phyloP scores from a whole-genome alignment of 2,329 filamentous ascomycete species.

The Curvularia verruculosa region DNA sequence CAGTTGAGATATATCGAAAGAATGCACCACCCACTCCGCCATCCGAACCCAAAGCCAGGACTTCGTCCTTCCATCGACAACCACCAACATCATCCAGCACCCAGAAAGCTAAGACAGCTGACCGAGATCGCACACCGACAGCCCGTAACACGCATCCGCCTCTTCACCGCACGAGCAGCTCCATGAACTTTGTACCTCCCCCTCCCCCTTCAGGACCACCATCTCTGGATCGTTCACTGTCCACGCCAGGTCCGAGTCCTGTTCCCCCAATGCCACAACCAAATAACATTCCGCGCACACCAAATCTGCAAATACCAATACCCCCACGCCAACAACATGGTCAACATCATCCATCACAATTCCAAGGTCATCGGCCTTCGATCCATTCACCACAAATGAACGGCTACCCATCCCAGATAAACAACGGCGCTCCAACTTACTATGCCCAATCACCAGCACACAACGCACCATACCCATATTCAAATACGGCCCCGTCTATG shows the following conservation, averaged over 20 bases:
- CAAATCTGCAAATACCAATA: slow-evolving; percentile 25
- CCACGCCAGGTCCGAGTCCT: slow-evolving; percentile 29
- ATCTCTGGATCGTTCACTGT: slow-evolving; percentile 35
- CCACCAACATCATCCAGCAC: slow-evolving; percentile 15
- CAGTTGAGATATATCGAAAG: slow-evolving; percentile 45
- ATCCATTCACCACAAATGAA: not conserved
- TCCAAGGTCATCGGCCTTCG: slow-evolving; percentile 15
- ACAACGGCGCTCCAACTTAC: slow-evolving; percentile 1
- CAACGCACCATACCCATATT: not conserved
- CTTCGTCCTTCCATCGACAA: slow-evolving; percentile 31
- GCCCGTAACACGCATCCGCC: slow-evolving; percentile 25
- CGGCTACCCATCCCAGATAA: slow-evolving; percentile 7
- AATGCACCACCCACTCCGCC: slow-evolving; percentile 24
- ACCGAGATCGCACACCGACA: slow-evolving; percentile 37
- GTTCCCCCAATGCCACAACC: slow-evolving; percentile 17
- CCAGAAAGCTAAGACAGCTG: slow-evolving; percentile 13
- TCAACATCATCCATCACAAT: slow-evolving; percentile 8
- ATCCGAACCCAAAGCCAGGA: slow-evolving; percentile 17
- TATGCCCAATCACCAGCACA: not conserved
- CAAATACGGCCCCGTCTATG: not conserved
- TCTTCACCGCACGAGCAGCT: slow-evolving; percentile 30
- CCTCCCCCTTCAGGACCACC: slow-evolving; percentile 25
- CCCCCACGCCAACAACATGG: slow-evolving; percentile 3
- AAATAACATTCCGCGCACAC: slow-evolving; percentile 17
- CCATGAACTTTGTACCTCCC: slow-evolving; percentile 19